These are phyloP conservation scores for Cutaneotrichosporon sp. DNA, from an alignment of 1,284 basidiomycete species.

Conservation along the genomic window DNA sequence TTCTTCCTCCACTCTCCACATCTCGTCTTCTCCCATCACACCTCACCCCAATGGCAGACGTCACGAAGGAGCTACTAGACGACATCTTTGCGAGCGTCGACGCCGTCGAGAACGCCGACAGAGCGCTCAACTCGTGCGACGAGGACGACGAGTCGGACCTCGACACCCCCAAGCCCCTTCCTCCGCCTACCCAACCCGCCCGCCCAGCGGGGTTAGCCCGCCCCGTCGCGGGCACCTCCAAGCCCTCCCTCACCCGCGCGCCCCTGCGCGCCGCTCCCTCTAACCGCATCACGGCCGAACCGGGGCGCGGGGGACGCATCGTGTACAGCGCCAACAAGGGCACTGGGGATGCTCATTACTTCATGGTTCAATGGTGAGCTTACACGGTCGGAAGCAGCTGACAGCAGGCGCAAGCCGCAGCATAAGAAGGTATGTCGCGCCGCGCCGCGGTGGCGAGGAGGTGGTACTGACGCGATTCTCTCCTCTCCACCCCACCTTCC, in stretches of 20 bases:
- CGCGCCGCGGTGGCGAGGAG: background rate
- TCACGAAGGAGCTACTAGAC: slow-evolving; percentile 19
- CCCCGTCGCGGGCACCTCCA: background rate
- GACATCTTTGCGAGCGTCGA: slow-evolving; percentile 25
- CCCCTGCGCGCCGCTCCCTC: background rate
- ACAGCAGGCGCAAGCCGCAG: slow-evolving; percentile 52
- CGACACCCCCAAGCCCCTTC: slow-evolving; percentile 21
- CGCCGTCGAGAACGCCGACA: slow-evolving; percentile 16
- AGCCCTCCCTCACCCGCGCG: background rate
- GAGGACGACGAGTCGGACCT: slow-evolving; percentile 22
- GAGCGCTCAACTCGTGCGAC: slow-evolving; percentile 25
- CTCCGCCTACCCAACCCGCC: slow-evolving; percentile 1
- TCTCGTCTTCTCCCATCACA: slow-evolving; percentile 18
- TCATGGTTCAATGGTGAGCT: slow-evolving; percentile 50
- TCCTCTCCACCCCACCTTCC: background rate
- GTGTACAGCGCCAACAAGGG: slow-evolving; percentile 24
- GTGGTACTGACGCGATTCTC: background rate
- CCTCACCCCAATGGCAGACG: slow-evolving; percentile 8
- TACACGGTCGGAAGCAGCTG: slow-evolving; percentile 7
- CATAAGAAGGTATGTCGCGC: slow-evolving; percentile 45
- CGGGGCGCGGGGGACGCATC: slow-evolving; percentile 28
- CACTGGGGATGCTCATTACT: slow-evolving; percentile 30
- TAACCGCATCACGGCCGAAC: slow-evolving; percentile 2
- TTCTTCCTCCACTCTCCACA: slow-evolving; percentile 13
- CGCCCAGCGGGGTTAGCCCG: background rate